These are phyloP conservation scores for Colletotrichum lini DNA, from an alignment of 2,329 filamentous ascomycete species.

Conservation along the genomic window DNA sequence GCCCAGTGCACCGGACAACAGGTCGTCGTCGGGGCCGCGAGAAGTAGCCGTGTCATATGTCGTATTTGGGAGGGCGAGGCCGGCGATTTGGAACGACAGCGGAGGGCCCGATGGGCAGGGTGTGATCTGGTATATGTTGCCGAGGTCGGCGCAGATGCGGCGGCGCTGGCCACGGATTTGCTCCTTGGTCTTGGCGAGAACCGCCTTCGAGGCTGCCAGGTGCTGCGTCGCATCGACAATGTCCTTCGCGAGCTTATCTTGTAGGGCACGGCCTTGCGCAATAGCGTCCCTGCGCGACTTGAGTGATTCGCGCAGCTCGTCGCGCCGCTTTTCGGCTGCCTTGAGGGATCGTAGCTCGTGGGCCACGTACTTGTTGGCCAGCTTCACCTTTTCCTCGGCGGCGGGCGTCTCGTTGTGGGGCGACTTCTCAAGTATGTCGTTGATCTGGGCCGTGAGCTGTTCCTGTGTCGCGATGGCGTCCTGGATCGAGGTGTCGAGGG, in stretches of 20 bases:
- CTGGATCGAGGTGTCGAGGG: slow-evolving; percentile 90
- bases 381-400: slow-evolving; percentile 63
- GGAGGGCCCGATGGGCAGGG: slow-evolving; percentile 70
- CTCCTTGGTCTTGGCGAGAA: slow-evolving; percentile 71
- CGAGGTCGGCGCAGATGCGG: slow-evolving; percentile 88
- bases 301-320: slow-evolving; percentile 79
- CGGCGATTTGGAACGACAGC: slow-evolving; percentile 87
- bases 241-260: slow-evolving; percentile 71
- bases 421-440: slow-evolving; percentile 63
- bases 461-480: slow-evolving; percentile 86
- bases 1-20: slow-evolving; percentile 85
- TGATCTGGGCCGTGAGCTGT: slow-evolving; percentile 83
- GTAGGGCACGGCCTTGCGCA: slow-evolving; percentile 69
- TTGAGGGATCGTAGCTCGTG: slow-evolving; percentile 77
- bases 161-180: slow-evolving; percentile 88
- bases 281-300: slow-evolving; percentile 78
- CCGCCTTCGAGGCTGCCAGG: slow-evolving; percentile 68
- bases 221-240: slow-evolving; percentile 73
- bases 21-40: slow-evolving; percentile 70
- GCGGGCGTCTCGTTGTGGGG: slow-evolving; percentile 60
- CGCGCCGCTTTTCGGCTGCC: slow-evolving; percentile 72
- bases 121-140: slow-evolving; percentile 84
- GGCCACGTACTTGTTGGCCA: slow-evolving; percentile 69
- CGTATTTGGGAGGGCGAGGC: slow-evolving; percentile 84
- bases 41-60: slow-evolving; percentile 71